Base-by-base conservation (phyloP, 148 eudicot genomes). In the Talinum fruticosum region DNA sequence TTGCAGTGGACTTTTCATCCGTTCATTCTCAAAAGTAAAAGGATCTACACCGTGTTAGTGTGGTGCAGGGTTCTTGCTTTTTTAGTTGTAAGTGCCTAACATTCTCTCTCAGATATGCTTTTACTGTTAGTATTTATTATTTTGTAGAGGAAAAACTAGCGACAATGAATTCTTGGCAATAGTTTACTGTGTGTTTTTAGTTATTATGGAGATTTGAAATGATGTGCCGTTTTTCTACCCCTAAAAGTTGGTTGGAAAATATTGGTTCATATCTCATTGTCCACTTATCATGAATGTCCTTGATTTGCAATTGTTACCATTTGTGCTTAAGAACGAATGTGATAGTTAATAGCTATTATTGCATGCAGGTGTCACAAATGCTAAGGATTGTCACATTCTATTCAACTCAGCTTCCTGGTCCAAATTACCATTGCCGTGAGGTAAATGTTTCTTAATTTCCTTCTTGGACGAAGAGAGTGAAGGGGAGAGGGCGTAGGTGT, bases 51-150 rank as follows among this genome's bases (percentile, higher is more conserved):
- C 64, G 99, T 96, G 72, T 89, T 96, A 23, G 76, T 93, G 66
- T 96, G 99, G 99, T 96, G 99, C 93, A 90, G 99, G 86, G 97
- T 96, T 81, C 87, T 96, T 64, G 92, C 99, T 4, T 96, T 91
- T 83, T 78, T 96, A 83, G 87, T 84, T 71, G 99, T 96, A 88
- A 96, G 99, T 87, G 33, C 67, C 66, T 66, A 10, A 24, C 2
- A 21, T 29, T 28, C 47, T 45, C 66, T 12, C 24, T 66, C 41
- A 10, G 36, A 5, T 38, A 35, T n/a, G 0, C 24, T 54, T 26
- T 71, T 62, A 33, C 26, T 65, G 35, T 76, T 54, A 30, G 35
- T 64, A 28, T 68, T 69, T 18, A n/a, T 70, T 45, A 51, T 47
- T 54, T 67, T 15, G 12, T 28, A 7, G 28, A 18, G 70, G 70